Conservation (phyloP, 345 rosid genomes). For the Cardamine chenopodiifolia region DNA sequence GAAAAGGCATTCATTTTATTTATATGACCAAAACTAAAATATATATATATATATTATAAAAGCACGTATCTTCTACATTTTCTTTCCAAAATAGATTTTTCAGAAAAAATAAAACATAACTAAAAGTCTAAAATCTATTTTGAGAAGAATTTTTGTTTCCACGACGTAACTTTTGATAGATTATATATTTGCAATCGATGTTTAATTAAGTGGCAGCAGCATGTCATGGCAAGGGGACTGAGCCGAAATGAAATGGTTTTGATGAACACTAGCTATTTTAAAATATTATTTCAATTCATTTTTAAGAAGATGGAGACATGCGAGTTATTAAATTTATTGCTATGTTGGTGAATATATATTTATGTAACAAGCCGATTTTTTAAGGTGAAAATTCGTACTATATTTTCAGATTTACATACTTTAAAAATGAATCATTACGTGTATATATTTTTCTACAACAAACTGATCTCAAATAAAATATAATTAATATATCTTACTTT, state of each 20-base stretch:
- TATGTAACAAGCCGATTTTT: background rate
- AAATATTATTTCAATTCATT: background rate
- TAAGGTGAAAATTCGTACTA: background rate
- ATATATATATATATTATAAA: background rate
- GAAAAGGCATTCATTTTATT: conserved; percentile 13
- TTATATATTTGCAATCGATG: background rate
- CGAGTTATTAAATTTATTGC: background rate
- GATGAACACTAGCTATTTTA: background rate
- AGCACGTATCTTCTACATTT: background rate
- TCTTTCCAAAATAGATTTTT: background rate
- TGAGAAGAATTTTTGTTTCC: background rate
- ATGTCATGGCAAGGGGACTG: background rate
- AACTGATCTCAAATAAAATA: background rate
- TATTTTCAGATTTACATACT: background rate
- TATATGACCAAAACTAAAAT: background rate
- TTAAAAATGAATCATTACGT: background rate
- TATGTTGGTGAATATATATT: too few species aligned
- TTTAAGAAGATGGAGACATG: background rate
- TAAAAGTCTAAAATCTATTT: background rate
- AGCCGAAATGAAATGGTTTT: background rate
- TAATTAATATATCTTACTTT: too few species aligned
- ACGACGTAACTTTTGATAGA: background rate
- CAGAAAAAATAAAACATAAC: background rate
- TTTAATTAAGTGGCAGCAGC: background rate
- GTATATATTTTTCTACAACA: background rate